phyloP scores from a whole-genome alignment of 345 rosid genomes.

The Carallia brachiata region DNA sequence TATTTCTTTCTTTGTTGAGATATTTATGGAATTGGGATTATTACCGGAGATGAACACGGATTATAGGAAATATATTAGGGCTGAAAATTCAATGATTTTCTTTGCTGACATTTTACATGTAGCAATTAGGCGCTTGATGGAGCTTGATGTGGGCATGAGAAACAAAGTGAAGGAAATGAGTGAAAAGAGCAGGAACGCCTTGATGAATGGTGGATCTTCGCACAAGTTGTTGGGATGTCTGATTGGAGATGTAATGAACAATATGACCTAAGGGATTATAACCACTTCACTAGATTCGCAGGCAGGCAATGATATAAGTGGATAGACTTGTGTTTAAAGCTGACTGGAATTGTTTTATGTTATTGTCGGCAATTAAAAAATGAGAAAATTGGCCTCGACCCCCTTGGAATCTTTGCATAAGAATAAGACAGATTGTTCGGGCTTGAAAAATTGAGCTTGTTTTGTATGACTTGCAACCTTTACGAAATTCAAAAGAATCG shows the following conservation, averaged over 20 bases:
- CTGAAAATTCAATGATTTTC: constrained; percentile 3
- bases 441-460: too few relatives aligned
- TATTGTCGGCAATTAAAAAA: too few relatives aligned
- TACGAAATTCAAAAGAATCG: too few relatives aligned
- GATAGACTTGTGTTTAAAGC: too few relatives aligned
- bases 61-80: constrained; percentile 22
- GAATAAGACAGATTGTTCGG: too few relatives aligned
- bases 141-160: constrained; percentile 25
- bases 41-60: constrained; percentile 48
- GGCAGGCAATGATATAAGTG: too few relatives aligned
- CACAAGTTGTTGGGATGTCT: constrained; percentile 24
- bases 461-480: too few relatives aligned
- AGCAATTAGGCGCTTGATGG: constrained; percentile 35
- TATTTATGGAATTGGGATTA: constrained; percentile 41
- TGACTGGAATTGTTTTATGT: too few relatives aligned
- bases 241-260: constrained; percentile 14
- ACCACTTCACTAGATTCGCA: too few relatives aligned
- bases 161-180: constrained; percentile 32
- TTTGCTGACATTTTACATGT: constrained; percentile 33
- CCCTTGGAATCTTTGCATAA: too few relatives aligned
- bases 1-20: constrained; percentile 9
- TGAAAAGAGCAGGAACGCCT: constrained; percentile 25
- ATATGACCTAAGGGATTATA: too few relatives aligned
- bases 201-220: constrained; percentile 43
- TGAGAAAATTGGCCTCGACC: too few relatives aligned